Base-by-base conservation (phyloP, 257 asterid species). In the Gentiana dahurica region DNA sequence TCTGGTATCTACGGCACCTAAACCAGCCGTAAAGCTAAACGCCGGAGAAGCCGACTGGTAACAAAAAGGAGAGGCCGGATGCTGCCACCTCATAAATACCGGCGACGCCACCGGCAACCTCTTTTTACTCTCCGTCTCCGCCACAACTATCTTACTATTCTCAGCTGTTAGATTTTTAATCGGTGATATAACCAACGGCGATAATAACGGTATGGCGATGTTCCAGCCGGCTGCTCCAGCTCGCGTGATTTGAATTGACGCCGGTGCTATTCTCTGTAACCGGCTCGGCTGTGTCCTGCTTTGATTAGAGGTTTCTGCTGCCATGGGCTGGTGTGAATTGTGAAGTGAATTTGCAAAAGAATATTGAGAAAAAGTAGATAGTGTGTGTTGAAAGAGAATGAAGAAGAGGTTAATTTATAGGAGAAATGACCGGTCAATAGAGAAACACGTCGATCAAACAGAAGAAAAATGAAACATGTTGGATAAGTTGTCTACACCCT, bases 131-230 rank as follows among this genome's bases (percentile, higher is more conserved):
- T 55, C 58, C 5, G 39, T 1, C 10, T 61, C 58, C 39, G 5
- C 39, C 8, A 44, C 54, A 71, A 49, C 67, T 36, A 34, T 35
- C 3, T 77, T 49, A 54, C 36, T 70, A 55, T 51, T 65, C 61
- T 73, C 84, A 5, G 61, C 68, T 62, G 67, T 66, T 62, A 69
- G 66, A 50, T 66, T 63, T 2, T 79, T 68, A 8, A 68, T 57
- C 7, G 92, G 92, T 11, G 86, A 85, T 34, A 75, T 74, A 15
- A 85, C 64, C 70, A 82, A 73, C 64, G 87, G 95, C 44, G 95
- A 85, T 6, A 80, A 37, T 10, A 82, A 72, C 13, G 95, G 85
- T 48, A 85, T 80, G 37, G 87, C 83, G 64, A 69, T 89, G 67
- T 85, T 85, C 83, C 89, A 80, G 13, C 76, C 85, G 60, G 68